Conservation (phyloP, 2,329 filamentous ascomycete species). For the Penicillium nordicum region DNA sequence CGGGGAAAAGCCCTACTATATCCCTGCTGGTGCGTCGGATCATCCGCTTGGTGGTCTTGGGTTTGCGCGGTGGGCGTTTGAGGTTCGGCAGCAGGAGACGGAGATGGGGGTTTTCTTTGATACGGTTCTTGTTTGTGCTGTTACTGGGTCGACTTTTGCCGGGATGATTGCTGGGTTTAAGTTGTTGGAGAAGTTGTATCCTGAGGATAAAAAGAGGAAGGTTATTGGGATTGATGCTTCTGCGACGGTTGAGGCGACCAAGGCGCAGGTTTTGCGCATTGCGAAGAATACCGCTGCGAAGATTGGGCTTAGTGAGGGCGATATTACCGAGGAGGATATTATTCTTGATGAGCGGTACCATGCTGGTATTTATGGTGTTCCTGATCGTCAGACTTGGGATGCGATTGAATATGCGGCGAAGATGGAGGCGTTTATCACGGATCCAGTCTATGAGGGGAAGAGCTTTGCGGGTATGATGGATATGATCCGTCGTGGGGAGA, state of each 20-base stretch:
- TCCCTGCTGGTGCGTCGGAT: slow-evolving; percentile 68
- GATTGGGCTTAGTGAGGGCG: slow-evolving; percentile 59
- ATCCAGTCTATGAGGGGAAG: slow-evolving; percentile 75
- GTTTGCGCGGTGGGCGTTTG: slow-evolving; percentile 68
- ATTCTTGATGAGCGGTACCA: slow-evolving; percentile 64
- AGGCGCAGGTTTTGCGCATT: slow-evolving; percentile 64
- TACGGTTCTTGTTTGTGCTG: slow-evolving; percentile 65
- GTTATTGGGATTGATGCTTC: slow-evolving; percentile 67
- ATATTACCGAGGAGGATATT: slow-evolving; percentile 62
- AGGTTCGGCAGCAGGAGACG: slow-evolving; percentile 62
- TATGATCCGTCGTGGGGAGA: slow-evolving; percentile 61
- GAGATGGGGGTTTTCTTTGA: slow-evolving; percentile 63
- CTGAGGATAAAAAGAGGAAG: slow-evolving; percentile 43
- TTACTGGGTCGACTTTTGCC: slow-evolving; percentile 67
- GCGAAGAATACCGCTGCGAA: slow-evolving; percentile 60
- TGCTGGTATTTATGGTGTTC: slow-evolving; percentile 65
- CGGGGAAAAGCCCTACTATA: slow-evolving; percentile 66
- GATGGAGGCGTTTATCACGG: slow-evolving; percentile 70
- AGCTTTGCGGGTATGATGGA: slow-evolving; percentile 69
- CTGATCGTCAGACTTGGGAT: slow-evolving; percentile 61
- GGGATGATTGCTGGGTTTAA: slow-evolving; percentile 73
- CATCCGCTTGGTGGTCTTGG: slow-evolving; percentile 68
- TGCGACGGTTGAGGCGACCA: slow-evolving; percentile 58
- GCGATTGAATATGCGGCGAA: slow-evolving; percentile 66
- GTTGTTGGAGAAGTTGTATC: slow-evolving; percentile 52